Base-by-base conservation (phyloP, 768 basidiomycete species). In the Lentinula aciculospora region DNA sequence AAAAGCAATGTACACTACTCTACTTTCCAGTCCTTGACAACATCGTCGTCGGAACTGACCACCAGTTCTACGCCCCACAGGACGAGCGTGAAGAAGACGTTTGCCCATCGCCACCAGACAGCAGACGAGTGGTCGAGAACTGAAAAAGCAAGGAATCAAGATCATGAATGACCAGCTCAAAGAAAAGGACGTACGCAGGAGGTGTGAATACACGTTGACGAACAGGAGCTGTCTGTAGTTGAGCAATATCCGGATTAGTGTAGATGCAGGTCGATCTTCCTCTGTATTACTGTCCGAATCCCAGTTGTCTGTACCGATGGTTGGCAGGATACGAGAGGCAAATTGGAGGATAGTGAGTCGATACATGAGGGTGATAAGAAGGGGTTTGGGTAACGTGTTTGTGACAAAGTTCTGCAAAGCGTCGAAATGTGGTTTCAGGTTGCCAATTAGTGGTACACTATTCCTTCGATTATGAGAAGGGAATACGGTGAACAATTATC, bases 91-190 rank as follows among this genome's bases (percentile, higher is more conserved):
- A 93, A 88, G 74, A 92, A 90, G 32, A 94, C 86, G 66, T 91
- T 90, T 76, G 87, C 86, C 91, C 92, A 93, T 60, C 92, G 81
- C 88, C 92, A 93, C 92, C 92, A 94, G 49, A 92, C 83, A 66
- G 93, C 92, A n/a, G 89, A 90, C 19, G 91, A 88, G 65, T 90
- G 88, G 64, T 94, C 92, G 54, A 94, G 75, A 45, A 94, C 92
- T 92, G 54, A 4, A 46, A 32, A 63, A 45, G 31, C 28, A 44
- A 57, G 34, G 15, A 23, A 53, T 32, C 29, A 32, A 53, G 36
- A 60, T 13, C 40, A 42, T 28, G 19, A 4, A 21, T 21, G 40
- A 34, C 31, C 19, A 56, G n/a, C n/a, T 59, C 28, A 15, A 23
- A 21, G 17, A 28, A 17, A 46, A 12, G 49, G 4, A 79, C 90